Evolutionary conservation across 129 eudicot genomes (phyloP).

Genomic region (Glebionis coronaria): DNA sequence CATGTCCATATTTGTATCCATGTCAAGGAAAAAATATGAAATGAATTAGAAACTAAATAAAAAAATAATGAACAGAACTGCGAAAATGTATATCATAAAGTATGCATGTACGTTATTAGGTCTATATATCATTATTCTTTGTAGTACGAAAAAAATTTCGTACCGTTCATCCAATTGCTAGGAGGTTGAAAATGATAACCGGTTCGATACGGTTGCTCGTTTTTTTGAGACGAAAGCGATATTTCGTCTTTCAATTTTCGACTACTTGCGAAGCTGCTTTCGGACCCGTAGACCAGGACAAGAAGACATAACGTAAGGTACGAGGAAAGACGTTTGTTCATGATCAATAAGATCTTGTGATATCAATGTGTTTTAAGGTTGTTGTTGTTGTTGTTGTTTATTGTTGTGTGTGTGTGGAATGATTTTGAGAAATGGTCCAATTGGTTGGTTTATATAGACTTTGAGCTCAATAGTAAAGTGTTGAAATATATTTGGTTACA

Average conservation of each 20-base stretch:
- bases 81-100: too few species aligned
- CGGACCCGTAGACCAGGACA: neutral
- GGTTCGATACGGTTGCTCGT: slow-evolving; percentile 57
- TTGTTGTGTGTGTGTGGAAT: slow-evolving; percentile 13
- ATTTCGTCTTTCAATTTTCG: slow-evolving; percentile 15
- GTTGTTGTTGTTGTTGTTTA: neutral
- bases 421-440: slow-evolving; percentile 13
- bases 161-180: slow-evolving; percentile 82
- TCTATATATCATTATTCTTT: too few species aligned
- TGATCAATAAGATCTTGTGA: neutral
- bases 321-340: slow-evolving; percentile 16
- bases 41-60: neutral
- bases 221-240: neutral
- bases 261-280: slow-evolving; percentile 1
- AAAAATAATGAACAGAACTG: neutral
- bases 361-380: slow-evolving; percentile 21
- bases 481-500: neutral
- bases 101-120: too few species aligned
- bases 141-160: neutral
- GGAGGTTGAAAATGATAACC: slow-evolving; percentile 79
- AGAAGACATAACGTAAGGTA: slow-evolving; percentile 23
- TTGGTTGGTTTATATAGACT: slow-evolving; percentile 33
- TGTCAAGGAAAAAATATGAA: slow-evolving; percentile 14
- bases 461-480: slow-evolving; percentile 24
- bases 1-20: slow-evolving; percentile 6